Conservation (phyloP, 371 early-diverging fungal species). For the Blyttiomyces sp. region DNA sequence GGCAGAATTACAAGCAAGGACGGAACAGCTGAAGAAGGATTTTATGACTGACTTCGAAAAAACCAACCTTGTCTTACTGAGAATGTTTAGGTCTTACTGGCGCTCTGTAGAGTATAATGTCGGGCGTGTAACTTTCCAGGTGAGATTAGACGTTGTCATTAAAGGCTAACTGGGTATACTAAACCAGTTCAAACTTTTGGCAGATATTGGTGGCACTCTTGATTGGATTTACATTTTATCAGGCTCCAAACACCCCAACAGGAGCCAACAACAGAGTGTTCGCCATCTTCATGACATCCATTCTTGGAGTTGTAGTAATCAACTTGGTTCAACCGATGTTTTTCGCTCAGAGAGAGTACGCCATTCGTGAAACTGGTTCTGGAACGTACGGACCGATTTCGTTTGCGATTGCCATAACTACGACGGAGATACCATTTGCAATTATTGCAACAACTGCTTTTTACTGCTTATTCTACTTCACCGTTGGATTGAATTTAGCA, state of each 20-base stretch:
- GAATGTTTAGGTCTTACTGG: conserved; percentile 67
- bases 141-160: conserved; percentile 35
- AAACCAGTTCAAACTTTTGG: too few relatives aligned
- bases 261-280: conserved; percentile 73
- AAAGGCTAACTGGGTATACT: background rate
- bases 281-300: conserved; percentile 66
- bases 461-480: conserved; percentile 69
- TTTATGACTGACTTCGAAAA: conserved; percentile 15
- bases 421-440: conserved; percentile 64
- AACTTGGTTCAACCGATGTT: conserved; percentile 72
- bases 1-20: background rate
- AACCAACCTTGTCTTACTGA: conserved; percentile 57
- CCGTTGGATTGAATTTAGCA: conserved; percentile 55
- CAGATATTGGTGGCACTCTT: conserved; percentile 43
- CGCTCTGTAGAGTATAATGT: conserved; percentile 62
- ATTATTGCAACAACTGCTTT: conserved; percentile 53
- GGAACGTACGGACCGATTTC: conserved; percentile 72
- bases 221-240: conserved; percentile 74
- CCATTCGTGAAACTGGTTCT: conserved; percentile 66
- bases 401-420: conserved; percentile 55
- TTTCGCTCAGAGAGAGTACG: conserved; percentile 66
- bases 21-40: background rate
- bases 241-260: conserved; percentile 39
- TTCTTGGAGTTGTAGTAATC: conserved; percentile 60
- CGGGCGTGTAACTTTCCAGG: conserved; percentile 44